Percentiles rank a stretch among this genome's conserved stretches.
These are phyloP conservation scores for Teunomyces tritomae DNA, from an alignment of 805 yeast genomes.

Conservation along the genomic window DNA sequence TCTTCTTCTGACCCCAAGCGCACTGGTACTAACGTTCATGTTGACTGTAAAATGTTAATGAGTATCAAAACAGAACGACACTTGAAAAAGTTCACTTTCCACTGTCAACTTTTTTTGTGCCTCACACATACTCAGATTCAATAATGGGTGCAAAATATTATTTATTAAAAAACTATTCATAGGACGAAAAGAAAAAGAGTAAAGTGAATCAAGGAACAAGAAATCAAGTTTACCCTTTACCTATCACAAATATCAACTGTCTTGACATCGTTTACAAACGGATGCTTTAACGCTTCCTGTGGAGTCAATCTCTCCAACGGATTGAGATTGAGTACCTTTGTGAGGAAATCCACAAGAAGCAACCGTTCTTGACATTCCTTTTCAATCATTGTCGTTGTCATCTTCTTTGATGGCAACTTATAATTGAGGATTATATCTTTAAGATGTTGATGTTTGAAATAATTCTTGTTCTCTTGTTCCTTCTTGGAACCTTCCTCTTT, in stretches of 20 bases:
- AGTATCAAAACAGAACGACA: background rate
- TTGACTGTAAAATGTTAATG: background rate
- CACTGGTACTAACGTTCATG: constrained; percentile 89
- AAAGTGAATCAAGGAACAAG: background rate
- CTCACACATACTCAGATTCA: background rate
- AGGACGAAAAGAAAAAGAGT: background rate
- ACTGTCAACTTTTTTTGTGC: background rate
- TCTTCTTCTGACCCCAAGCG: constrained; percentile 81
- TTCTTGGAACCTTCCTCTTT: constrained; percentile 30
- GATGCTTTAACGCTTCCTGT: constrained; percentile 89
- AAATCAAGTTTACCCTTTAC: background rate
- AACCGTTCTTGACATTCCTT: constrained; percentile 72
- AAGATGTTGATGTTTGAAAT: constrained; percentile 64
- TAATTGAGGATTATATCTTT: constrained; percentile 76
- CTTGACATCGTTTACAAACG: constrained; percentile 59
- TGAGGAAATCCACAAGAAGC: constrained; percentile 71
- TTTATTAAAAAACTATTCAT: background rate
- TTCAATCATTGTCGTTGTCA: constrained; percentile 54
- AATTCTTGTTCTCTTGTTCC: constrained; percentile 83
- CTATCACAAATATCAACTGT: constrained; percentile 4
- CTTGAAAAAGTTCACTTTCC: background rate
- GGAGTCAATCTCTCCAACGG: constrained; percentile 97
- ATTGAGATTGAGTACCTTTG: constrained; percentile 75
- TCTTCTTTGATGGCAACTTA: constrained; percentile 59
- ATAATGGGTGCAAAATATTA: constrained; percentile 1